These are phyloP conservation scores for Pseudogymnoascus sp. DNA, from an alignment of 2,329 filamentous ascomycete species.

Conservation along the genomic window DNA sequence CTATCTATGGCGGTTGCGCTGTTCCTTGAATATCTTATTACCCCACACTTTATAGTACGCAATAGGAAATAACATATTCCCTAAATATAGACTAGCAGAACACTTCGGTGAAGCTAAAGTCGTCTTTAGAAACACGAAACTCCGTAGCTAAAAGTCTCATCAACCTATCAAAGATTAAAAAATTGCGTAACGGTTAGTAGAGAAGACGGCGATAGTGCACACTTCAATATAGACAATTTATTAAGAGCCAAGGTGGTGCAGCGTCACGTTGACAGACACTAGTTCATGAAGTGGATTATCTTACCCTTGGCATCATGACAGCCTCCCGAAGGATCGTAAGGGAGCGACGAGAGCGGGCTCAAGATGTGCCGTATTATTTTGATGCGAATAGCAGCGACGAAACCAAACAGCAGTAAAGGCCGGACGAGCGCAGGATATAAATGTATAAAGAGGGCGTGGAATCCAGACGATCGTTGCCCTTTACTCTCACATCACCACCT, in stretches of 20 bases:
- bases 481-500: not conserved
- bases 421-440: not conserved
- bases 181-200: not conserved
- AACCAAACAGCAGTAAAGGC: not conserved
- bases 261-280: not conserved
- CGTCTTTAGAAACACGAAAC: no score
- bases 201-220: not conserved
- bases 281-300: not conserved
- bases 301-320: not conserved
- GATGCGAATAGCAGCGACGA: not conserved
- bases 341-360: not conserved
- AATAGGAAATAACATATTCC: no score
- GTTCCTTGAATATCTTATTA: no score
- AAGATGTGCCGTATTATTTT: not conserved
- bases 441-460: not conserved
- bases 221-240: not conserved
- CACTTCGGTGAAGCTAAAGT: no score
- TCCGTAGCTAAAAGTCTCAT: not conserved
- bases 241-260: not conserved
- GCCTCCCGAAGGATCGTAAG: not conserved
- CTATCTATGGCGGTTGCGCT: no score
- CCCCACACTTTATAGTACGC: no score
- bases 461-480: not conserved
- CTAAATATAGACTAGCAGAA: no score
- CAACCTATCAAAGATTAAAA: not conserved